Conservation (phyloP, 2,329 filamentous ascomycete species). For the Cladosporium sp. region DNA sequence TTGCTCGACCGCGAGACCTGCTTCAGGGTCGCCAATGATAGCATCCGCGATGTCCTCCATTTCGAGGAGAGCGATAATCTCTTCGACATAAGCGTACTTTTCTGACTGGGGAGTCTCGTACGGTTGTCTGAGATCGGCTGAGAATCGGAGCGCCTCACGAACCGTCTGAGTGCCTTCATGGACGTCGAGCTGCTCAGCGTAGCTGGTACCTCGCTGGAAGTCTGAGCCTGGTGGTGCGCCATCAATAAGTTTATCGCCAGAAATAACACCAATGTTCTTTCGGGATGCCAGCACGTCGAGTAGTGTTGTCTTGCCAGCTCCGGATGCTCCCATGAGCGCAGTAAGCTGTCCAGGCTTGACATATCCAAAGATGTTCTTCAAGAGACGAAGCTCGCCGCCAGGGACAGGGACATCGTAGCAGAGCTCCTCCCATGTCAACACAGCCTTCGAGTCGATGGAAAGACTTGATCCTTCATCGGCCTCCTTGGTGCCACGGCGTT, state of each 20-base stretch:
- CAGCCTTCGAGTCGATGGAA: conserved; percentile 55
- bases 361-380: conserved; percentile 51
- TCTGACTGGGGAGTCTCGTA: conserved; percentile 58
- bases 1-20: conserved; percentile 65
- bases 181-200: conserved; percentile 66
- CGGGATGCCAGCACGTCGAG: conserved; percentile 71
- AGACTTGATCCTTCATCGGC: conserved; percentile 48
- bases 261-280: conserved; percentile 65
- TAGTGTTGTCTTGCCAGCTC: conserved; percentile 83
- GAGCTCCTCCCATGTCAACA: conserved; percentile 56
- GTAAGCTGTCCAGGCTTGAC: conserved; percentile 52
- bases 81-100: conserved; percentile 66
- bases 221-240: conserved; percentile 53
- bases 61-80: conserved; percentile 64
- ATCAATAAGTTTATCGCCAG: conserved; percentile 63
- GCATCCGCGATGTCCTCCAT: conserved; percentile 67
- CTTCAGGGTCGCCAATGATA: conserved; percentile 61
- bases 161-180: conserved; percentile 64
- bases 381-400: conserved; percentile 45
- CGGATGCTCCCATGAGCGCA: conserved; percentile 55
- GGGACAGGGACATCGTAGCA: conserved; percentile 52
- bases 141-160: conserved; percentile 66
- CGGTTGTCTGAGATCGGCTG: conserved; percentile 63
- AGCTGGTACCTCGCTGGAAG: conserved; percentile 65
- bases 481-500: conserved; percentile 47